Base-by-base conservation (phyloP, 371 early-diverging fungal genomes). In the Mucor lusitanicus region DNA sequence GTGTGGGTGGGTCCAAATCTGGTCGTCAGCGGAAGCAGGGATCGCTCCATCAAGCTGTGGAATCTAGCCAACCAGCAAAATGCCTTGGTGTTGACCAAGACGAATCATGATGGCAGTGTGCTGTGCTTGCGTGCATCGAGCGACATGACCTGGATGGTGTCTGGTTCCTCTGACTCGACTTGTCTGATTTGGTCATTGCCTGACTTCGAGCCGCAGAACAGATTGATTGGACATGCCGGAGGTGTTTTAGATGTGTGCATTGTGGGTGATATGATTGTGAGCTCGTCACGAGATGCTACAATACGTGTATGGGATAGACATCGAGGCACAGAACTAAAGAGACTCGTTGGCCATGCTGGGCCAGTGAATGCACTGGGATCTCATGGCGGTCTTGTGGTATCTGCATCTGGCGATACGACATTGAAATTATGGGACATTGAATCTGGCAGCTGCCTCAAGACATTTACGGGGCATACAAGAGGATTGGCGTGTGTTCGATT, bases 401-500 rank as follows among this genome's bases (percentile, higher is more conserved):
- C 94, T 12, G 96, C 94, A 0, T 91, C 92, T 2, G 95, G 95
- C 19, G 97, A 95, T 69, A 86, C 90, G 6, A 69, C 89, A 59
- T 85, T 96, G 68, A 92, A 91, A 69, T 68, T 96, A 68, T 96
- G 96, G 96, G 87, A 94, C 75, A 68, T 91, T n/a, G 77, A 77
- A 53, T 87, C 91, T 0, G 91, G 91, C 21, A 68, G 74, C 35
- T 85, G 85, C 37, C 50, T 91, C 9, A 83, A 85, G 7, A 87
- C 86, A 35, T 89, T 89, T 70, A 63, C 70, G 17, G 92, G 92
- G 12, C 92, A 92, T 63, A 80, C 84, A 17, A 85, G 95, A 32
- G 97, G 97, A 2, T 76, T 99, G 5, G 94, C 98, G 0, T 96
- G 95, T 67, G 92, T 95, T 48, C 95, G 96, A 67, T 96, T 89